Base-by-base conservation (phyloP, 2,329 filamentous ascomycete species). In the Hyphodiscus sp. region DNA sequence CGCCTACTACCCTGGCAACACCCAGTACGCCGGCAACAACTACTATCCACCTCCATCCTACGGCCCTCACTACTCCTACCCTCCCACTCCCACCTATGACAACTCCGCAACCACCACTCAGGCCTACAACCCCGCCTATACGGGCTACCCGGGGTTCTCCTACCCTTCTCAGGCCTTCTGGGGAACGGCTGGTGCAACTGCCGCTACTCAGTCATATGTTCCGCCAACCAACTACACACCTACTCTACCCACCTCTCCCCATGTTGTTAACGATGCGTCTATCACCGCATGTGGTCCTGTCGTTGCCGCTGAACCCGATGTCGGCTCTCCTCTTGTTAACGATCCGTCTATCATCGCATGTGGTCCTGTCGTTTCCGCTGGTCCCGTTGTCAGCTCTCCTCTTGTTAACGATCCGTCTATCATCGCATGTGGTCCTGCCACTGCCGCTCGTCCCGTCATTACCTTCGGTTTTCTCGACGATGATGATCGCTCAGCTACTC, bases 401-500 rank as follows among this genome's bases (percentile, higher is more conserved):
- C n/a, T n/a, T n/a, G n/a, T n/a, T n/a, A n/a, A n/a, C n/a, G n/a
- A n/a, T n/a, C 26, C 41, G 13, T 47, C 29, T 49, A 51, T 51
- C 19, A n/a, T 47, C 45, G 33, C 20, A 20, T 53, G 45, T 23
- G 54, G 55, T 46, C 50, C 51, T 10, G 42, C 50, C 6, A 19
- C 47, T 41, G 30, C 19, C 19, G 42, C 26, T 33, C 43, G 26
- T 23, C 43, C 42, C 45, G 45, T 18, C 41, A 53, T 59, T 2
- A n/a, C n/a, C n/a, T n/a, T n/a, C n/a, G n/a, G n/a, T n/a, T n/a
- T n/a, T n/a, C n/a, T n/a, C n/a, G n/a, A n/a, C n/a, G n/a, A n/a
- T n/a, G 58, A 63, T 23, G 62, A 63, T 30, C 61, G 62, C 10
- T 62, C 62, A 7, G 44, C 53, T 19, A 63, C 62, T 29, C 63